These are phyloP conservation scores for Phytophthora citrophthora DNA, from an alignment of 352 stramenopile genomes.

Conservation along the genomic window DNA sequence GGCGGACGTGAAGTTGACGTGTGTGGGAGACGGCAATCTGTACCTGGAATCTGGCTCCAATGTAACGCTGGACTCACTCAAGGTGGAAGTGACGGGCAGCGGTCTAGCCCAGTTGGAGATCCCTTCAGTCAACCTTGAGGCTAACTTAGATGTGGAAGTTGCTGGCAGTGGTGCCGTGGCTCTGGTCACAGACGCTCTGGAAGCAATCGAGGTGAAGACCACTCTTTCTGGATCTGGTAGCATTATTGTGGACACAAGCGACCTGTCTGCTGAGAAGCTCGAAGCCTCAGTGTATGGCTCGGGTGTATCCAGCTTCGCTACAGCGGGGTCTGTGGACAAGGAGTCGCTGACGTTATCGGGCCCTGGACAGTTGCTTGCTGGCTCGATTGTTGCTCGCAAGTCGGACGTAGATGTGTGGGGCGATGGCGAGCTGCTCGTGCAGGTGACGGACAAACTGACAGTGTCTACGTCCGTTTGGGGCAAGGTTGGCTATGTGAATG, in stretches of 20 bases:
- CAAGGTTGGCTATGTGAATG: constrained; percentile 58
- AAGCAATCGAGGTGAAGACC: constrained; percentile 31
- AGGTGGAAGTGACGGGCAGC: constrained; percentile 44
- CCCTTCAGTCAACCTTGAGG: constrained; percentile 25
- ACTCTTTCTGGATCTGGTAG: constrained; percentile 39
- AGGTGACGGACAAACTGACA: constrained; percentile 54
- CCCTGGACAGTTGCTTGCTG: constrained; percentile 49
- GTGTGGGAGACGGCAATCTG: constrained; percentile 45
- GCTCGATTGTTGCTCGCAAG: constrained; percentile 50
- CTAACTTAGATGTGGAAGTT: constrained; percentile 46
- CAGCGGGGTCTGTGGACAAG: constrained; percentile 44
- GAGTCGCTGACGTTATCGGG: constrained; percentile 59
- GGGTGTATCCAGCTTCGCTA: constrained; percentile 49
- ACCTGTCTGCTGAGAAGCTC: constrained; percentile 42
- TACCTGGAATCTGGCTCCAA: constrained; percentile 41
- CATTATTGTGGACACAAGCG: constrained; percentile 46
- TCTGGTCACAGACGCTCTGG: constrained; percentile 36
- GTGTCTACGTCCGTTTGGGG: constrained; percentile 59
- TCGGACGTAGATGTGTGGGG: constrained; percentile 56
- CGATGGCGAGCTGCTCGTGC: constrained; percentile 50
- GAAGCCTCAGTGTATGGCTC: constrained; percentile 56
- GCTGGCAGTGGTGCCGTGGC: constrained; percentile 47
- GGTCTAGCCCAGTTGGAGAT: constrained; percentile 42
- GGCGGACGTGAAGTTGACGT: constrained; percentile 51
- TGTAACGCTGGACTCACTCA: constrained; percentile 36